These are phyloP conservation scores for Yamadazyma siamensis DNA, from an alignment of 1,139 yeast genomes.

Conservation along the genomic window DNA sequence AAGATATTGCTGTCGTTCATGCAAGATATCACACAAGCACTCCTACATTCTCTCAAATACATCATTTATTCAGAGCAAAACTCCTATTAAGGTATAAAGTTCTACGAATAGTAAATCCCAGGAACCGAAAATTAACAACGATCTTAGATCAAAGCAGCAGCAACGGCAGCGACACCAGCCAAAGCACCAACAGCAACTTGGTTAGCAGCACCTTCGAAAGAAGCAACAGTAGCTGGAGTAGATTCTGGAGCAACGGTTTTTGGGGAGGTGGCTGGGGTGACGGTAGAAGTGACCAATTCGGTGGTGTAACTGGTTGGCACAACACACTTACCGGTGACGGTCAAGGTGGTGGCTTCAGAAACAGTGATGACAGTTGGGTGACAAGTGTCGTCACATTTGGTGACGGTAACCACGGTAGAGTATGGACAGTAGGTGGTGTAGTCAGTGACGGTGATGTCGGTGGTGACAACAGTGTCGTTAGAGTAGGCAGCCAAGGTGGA, in stretches of 20 bases:
- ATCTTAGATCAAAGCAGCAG: slow-evolving; percentile 16
- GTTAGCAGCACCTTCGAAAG: slow-evolving; percentile 16
- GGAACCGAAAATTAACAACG: too few species aligned
- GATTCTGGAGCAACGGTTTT: slow-evolving; percentile 10
- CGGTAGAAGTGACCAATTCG: slow-evolving; percentile 13
- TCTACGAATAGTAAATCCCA: too few species aligned
- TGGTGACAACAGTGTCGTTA: slow-evolving; percentile 33
- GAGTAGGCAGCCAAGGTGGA: slow-evolving; percentile 35
- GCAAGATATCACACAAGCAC: too few species aligned
- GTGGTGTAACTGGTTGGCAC: slow-evolving; percentile 43
- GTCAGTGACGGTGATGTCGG: slow-evolving; percentile 41
- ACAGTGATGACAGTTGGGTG: slow-evolving; percentile 31
- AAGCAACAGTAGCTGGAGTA: slow-evolving; percentile 11
- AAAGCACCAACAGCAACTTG: slow-evolving; percentile 15
- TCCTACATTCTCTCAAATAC: too few species aligned
- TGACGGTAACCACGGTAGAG: slow-evolving; percentile 41
- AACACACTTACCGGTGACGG: slow-evolving; percentile 45
- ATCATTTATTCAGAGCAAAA: too few species aligned
- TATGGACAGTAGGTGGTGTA: slow-evolving; percentile 46
- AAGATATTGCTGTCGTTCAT: too few species aligned
- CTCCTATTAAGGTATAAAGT: too few species aligned
- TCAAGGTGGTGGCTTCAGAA: slow-evolving; percentile 43
- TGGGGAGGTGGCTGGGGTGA: slow-evolving; percentile 11
- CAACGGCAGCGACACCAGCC: slow-evolving; percentile 17
- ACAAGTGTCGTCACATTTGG: slow-evolving; percentile 23